Conservation (phyloP, 345 rosid species). For the Ailanthus altissimus region DNA sequence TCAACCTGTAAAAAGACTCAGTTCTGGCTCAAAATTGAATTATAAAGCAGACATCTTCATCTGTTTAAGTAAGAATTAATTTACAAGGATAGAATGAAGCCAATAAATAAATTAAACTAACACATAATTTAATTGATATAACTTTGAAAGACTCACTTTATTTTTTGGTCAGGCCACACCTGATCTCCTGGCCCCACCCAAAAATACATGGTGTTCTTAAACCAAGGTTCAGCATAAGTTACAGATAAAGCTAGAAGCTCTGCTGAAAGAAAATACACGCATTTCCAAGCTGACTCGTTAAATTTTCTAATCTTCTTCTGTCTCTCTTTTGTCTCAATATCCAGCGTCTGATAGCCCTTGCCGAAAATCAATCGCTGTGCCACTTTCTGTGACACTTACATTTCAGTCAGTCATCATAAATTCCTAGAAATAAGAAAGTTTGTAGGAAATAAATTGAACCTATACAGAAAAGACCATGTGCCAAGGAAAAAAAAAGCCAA, state of each 20-base stretch:
- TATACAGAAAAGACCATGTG: not conserved
- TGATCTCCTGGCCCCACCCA: slow-evolving; percentile 97
- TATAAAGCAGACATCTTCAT: slow-evolving; percentile 8
- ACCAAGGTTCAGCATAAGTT: slow-evolving; percentile 87
- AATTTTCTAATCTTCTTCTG: slow-evolving; percentile 69
- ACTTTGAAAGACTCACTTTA: slow-evolving; percentile 52
- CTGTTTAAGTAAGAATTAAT: not conserved
- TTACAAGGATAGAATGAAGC: slow-evolving; percentile 12
- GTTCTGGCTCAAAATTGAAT: slow-evolving; percentile 11
- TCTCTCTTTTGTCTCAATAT: slow-evolving; percentile 34
- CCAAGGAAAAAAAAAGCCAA: not conserved
- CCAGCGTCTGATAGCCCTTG: slow-evolving; percentile 33
- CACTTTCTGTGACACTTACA: slow-evolving; percentile 50
- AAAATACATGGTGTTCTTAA: slow-evolving; percentile 67
- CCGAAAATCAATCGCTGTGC: slow-evolving; percentile 61
- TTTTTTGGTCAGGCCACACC: slow-evolving; percentile 89
- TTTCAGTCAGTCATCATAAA: not conserved
- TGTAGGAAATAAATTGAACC: slow-evolving; percentile 5
- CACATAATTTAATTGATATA: not conserved
- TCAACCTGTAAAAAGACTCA: slow-evolving; percentile 57
- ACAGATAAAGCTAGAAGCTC: slow-evolving; percentile 76
- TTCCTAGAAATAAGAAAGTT: slow-evolving; percentile 4
- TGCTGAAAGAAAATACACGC: slow-evolving; percentile 78
- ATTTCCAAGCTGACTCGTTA: slow-evolving; percentile 99
- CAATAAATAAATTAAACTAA: slow-evolving; percentile 5